phyloP scores from a whole-genome alignment of 345 rosid species.

The Citrus unshiu region DNA sequence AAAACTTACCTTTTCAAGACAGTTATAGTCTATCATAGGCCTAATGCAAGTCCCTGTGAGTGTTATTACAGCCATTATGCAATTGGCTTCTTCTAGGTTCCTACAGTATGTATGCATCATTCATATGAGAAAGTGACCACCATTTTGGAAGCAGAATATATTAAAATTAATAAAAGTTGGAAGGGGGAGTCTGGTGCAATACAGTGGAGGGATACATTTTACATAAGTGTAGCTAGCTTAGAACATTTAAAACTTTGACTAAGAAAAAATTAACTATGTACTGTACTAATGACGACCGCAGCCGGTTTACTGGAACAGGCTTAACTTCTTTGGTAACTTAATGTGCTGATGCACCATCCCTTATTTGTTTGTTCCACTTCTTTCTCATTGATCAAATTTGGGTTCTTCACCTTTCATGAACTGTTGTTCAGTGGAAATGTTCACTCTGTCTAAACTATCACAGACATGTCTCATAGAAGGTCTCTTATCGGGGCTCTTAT shows the following conservation, averaged over 20 bases:
- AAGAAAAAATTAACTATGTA: neutral
- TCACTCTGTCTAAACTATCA: slow-evolving; percentile 53
- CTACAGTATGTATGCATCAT: neutral
- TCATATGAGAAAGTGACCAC: neutral
- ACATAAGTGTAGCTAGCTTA: neutral
- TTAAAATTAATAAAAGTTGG: neutral
- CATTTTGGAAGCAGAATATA: neutral
- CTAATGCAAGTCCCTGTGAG: neutral
- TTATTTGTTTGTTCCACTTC: neutral
- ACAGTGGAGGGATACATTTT: neutral
- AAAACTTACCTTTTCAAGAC: neutral
- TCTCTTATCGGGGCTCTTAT: slow-evolving; percentile 66
- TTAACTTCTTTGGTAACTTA: neutral
- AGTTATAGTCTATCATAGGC: neutral
- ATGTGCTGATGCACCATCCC: neutral
- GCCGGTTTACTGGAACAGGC: neutral
- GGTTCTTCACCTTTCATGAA: neutral
- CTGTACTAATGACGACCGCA: neutral
- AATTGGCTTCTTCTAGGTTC: neutral
- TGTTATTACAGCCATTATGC: neutral
- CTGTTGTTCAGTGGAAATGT: neutral
- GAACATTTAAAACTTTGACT: neutral
- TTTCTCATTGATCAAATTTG: neutral
- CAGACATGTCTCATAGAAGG: slow-evolving; percentile 62
- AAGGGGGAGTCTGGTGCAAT: neutral